Evolutionary conservation across 257 asterid species (phyloP).

Genomic region (Capsicum baccatum): DNA sequence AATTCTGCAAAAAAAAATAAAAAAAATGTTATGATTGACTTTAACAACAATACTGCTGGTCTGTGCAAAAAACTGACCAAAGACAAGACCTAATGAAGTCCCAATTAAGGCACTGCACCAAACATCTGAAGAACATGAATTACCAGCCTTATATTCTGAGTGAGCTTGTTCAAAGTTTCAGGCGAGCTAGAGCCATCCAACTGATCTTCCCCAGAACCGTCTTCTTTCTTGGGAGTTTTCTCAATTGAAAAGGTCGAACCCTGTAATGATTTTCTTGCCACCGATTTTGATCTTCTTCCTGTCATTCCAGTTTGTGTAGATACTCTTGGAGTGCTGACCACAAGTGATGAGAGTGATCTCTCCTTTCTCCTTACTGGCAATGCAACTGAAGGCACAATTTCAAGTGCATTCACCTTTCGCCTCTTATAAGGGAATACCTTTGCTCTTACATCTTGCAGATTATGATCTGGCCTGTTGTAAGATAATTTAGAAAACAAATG

Average conservation of each 20-base stretch:
- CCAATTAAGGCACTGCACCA: not conserved
- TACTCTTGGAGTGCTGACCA: slow-evolving; percentile 93
- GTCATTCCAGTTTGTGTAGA: slow-evolving; percentile 88
- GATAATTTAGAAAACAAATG: not conserved
- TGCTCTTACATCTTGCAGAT: slow-evolving; percentile 88
- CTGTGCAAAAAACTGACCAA: slow-evolving; percentile 21
- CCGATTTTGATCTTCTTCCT: slow-evolving; percentile 87
- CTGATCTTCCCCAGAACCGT: slow-evolving; percentile 62
- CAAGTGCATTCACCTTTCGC: slow-evolving; percentile 75
- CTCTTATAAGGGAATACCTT: slow-evolving; percentile 92
- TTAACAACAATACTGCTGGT: not conserved
- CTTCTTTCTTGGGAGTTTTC: slow-evolving; percentile 77
- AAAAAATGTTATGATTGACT: slow-evolving; percentile 32
- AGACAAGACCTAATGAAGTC: slow-evolving; percentile 6
- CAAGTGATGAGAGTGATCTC: slow-evolving; percentile 94
- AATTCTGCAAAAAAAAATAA: slow-evolving; percentile 49
- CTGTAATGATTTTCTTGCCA: slow-evolving; percentile 75
- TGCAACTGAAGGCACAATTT: slow-evolving; percentile 59
- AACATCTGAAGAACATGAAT: slow-evolving; percentile 34
- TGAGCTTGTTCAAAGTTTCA: slow-evolving; percentile 61
- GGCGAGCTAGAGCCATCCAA: slow-evolving; percentile 83
- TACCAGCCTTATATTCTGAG: slow-evolving; percentile 78
- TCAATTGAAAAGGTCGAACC: slow-evolving; percentile 84
- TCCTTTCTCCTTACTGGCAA: slow-evolving; percentile 95
- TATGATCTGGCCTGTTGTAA: slow-evolving; percentile 81